Base-by-base conservation (phyloP, 306 rosid genomes). In the Castanospermum australe region DNA sequence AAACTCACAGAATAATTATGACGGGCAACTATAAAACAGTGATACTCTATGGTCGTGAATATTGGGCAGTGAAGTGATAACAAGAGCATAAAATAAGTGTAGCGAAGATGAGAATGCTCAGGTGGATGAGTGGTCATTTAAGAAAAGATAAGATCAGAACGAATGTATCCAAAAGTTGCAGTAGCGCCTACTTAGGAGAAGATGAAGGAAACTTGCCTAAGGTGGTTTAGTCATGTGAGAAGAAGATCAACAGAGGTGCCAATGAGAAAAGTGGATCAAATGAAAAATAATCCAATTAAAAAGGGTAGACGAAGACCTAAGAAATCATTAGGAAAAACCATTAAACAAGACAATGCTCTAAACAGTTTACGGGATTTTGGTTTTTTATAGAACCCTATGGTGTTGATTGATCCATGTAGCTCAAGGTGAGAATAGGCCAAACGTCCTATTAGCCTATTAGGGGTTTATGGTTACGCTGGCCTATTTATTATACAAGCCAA, bases 1-100 rank as follows among this genome's bases (percentile, higher is more conserved):
- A 67, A 47, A 74, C 76, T 57, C 64, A 24, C 52, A 80, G 48
- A 33, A 60, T 7, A 42, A 60, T 11, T 60, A 59, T 25, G 60
- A 5, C 17, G 25, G 57, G 28, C 18, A 57, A 22, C 18, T 8
- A 74, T 42, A 59, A 44, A 20, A 30, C 5, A 60, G n/a, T 2
- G 1, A 74, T 28, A 60, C 28, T 42, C 5, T 17, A 74, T 0
- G 8, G 8, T n/a, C 24, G 62, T 25, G 7, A 28, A 41, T 2
- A 17, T 4, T 41, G 1, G n/a, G n/a, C 6, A 44, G 8, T 13
- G 18, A 25, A 59, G 35, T 38, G 30, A 25, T 41, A 24, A 39
- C 65, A 24, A 13, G 25, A 36, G 24, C 35, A n/a, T 35, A 2
- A 72, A 38, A 38, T 22, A 7, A 33, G 4, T 8, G 30, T n/a